phyloP scores from a whole-genome alignment of 176 grass and related monocot genomes.

The Carex myosuroides region DNA sequence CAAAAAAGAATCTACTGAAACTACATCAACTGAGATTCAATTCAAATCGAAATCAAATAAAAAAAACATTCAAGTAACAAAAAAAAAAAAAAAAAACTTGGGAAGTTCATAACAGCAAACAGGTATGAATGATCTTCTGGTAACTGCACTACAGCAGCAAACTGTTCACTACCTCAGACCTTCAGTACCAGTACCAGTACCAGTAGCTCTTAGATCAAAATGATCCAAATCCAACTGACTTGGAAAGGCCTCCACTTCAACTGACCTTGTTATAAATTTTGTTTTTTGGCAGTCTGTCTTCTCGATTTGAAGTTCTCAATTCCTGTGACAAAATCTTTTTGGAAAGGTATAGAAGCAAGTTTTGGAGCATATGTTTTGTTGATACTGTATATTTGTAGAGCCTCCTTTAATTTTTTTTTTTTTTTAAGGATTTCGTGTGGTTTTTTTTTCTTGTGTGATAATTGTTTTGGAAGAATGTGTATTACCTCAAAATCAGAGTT shows the following conservation, averaged over 20 bases:
- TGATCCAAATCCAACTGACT: background rate
- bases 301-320: conserved; percentile 1
- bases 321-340: background rate
- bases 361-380: background rate
- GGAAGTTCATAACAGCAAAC: background rate
- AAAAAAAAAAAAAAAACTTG: background rate
- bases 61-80: background rate
- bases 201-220: background rate
- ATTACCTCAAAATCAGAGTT: background rate
- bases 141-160: background rate
- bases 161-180: background rate
- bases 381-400: conserved; percentile 22
- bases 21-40: background rate
- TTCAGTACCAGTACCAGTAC: background rate
- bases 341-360: background rate
- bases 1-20: background rate
- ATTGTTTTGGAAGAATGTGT: conserved; percentile 7
- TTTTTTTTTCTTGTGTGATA: background rate
- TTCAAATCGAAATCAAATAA: background rate
- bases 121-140: background rate
- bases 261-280: background rate
- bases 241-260: background rate
- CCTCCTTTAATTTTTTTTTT: background rate
- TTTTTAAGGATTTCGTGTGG: background rate
- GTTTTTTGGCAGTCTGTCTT: background rate